Conservation (phyloP, 805 yeast genomes). For the Candida xiaguanensis region DNA sequence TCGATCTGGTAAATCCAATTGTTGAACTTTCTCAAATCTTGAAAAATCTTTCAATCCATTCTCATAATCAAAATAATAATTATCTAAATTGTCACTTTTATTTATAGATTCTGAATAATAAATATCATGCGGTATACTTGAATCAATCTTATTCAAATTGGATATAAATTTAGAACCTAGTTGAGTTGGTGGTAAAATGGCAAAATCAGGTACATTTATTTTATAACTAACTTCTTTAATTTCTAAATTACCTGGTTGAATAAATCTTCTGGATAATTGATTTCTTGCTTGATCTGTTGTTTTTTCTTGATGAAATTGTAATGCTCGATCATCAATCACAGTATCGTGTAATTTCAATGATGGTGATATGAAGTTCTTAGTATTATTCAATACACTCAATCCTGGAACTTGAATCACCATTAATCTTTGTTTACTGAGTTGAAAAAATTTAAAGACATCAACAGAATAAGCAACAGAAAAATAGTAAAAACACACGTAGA, state of each 20-base stretch:
- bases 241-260: slow-evolving; percentile 32
- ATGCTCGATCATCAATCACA: slow-evolving; percentile 16
- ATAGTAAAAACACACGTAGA: background rate
- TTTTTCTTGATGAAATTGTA: slow-evolving; percentile 30
- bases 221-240: slow-evolving; percentile 41
- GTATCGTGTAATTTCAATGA: slow-evolving; percentile 27
- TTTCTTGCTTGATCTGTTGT: slow-evolving; percentile 18
- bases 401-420: slow-evolving; percentile 9
- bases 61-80: slow-evolving; percentile 51
- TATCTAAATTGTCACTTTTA: slow-evolving; percentile 49
- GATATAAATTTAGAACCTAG: slow-evolving; percentile 64
- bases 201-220: slow-evolving; percentile 46
- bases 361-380: slow-evolving; percentile 25
- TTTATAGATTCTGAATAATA: slow-evolving; percentile 57
- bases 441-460: slow-evolving; percentile 2
- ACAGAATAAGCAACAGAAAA: slow-evolving; percentile 6
- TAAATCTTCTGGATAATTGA: slow-evolving; percentile 25
- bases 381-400: slow-evolving; percentile 7
- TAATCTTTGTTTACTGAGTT: background rate
- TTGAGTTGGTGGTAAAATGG: slow-evolving; percentile 49
- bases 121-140: slow-evolving; percentile 52
- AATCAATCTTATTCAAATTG: slow-evolving; percentile 54
- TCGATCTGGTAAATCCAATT: slow-evolving; percentile 74
- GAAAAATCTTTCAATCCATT: slow-evolving; percentile 51
- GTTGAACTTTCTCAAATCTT: slow-evolving; percentile 72